Evolutionary conservation across 257 asterid species (phyloP), one percentile per base, ranked within the genome.

Genomic region (Capsicum pubescens): DNA sequence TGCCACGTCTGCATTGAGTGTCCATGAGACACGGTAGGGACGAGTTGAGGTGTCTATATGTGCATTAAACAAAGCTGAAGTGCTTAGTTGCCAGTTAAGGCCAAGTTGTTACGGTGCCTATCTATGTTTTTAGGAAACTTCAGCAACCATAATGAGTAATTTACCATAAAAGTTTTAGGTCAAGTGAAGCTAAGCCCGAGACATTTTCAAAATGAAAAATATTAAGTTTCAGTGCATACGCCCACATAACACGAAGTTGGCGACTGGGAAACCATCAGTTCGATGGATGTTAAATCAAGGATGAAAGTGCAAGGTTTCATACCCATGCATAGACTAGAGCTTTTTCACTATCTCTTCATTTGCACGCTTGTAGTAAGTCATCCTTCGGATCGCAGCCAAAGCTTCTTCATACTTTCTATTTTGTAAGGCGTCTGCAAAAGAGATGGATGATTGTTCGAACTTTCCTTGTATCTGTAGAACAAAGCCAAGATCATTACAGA

Each of bases 281-380:
- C 11, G 15, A 69, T 69, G 77, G 77, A 69, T 36, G 8, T 16
- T 42, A 3, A 46, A 52, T 21, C 48, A 52, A 52, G 58, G 81
- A 76, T 13, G 61, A 74, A 13, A 21, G 61, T 52, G 9, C 5
- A 13, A 52, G 63, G 14, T 26, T 76, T 15, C 48, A 26, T 52
- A 76, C 84, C 90, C 85, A 8, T 44, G 90, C 85, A 8, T 44
- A 70, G 64, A 83, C 85, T 86, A 95, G 72, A 92, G 97, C 88
- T 96, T 96, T 92, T 91, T 94, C 58, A 91, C 86, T 46, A 94
- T 90, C 87, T 96, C 99, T 88, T 94, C 99, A 74, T 82, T 86
- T 82, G 99, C 91, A 17, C 99, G 97, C 86, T 71, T 90, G 93
- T 94, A 96, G 88, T 96, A 96, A 39, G 97, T 92, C 98, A 94